Percentiles rank a stretch among this genome's conserved stretches.
Conservation (phyloP, 192 early-diverging fungal species). For the Backusella tarrabulga region DNA sequence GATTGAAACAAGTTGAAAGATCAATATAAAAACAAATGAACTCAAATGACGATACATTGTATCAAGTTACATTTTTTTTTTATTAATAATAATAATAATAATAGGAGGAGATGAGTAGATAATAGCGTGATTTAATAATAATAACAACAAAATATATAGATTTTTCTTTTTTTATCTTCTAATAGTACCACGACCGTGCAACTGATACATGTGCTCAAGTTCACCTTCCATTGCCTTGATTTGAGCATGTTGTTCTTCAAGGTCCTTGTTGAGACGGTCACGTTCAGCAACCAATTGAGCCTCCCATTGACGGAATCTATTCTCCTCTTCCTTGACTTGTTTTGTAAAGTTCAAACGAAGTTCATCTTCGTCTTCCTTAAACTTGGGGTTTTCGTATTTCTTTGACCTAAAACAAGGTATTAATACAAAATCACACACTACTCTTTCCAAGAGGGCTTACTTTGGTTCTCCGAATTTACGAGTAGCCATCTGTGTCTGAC, state of each 20-base stretch:
- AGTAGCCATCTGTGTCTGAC: constrained; percentile 82
- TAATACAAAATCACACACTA: neutral
- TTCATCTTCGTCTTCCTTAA: constrained; percentile 97
- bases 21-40: neutral
- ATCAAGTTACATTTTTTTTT: neutral
- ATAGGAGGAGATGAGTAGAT: neutral
- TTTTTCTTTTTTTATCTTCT: constrained; percentile 4
- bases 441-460: constrained; percentile 31
- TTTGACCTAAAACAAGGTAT: constrained; percentile 45
- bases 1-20: neutral
- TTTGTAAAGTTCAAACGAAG: constrained; percentile 97
- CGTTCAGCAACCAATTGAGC: constrained; percentile 95
- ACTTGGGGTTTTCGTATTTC: constrained; percentile 85
- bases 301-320: constrained; percentile 98
- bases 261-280: constrained; percentile 97
- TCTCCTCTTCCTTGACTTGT: constrained; percentile 96
- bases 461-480: constrained; percentile 85
- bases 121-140: neutral
- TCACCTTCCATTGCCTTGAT: constrained; percentile 95
- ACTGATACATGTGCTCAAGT: constrained; percentile 45
- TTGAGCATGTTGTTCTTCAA: constrained; percentile 90
- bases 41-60: neutral
- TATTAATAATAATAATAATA: neutral
- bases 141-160: neutral
- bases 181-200: constrained; percentile 32